Base-by-base conservation (phyloP, 352 stramenopile species). In the Globisporangium rhizosaccharum region DNA sequence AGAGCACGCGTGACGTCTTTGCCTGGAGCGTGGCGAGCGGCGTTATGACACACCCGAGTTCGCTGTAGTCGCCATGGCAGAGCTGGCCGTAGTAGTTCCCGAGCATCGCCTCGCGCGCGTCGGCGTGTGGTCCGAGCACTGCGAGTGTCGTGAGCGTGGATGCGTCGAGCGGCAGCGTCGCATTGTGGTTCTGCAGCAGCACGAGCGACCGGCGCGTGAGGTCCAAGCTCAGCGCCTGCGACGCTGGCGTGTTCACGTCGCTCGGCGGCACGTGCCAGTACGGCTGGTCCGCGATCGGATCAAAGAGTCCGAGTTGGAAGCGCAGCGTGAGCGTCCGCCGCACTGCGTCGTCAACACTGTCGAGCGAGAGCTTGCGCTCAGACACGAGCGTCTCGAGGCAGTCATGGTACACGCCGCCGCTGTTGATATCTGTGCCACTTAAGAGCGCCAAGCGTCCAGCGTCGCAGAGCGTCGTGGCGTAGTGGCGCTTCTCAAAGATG, bases 251-350 rank as follows among this genome's bases (percentile, higher is more conserved):
- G 66, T 90, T 84, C 9, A 97, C 77, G 41, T 90, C 82, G 10
- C 67, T 83, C 0, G 83, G 72, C 15, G 71, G 25, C 11, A 94
- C 77, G 42, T 92, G 66, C 69, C 79, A 85, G 61, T 92, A 97
- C 42, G 84, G 82, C 37, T 95, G 82, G 45, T 88, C 67, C 2
- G 90, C 85, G 50, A 91, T 85, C 1, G 83, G 75, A 52, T 97
- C 90, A 67, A 98, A 98, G 14, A 97, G 61, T 0, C 95, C 94
- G 9, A 98, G 68, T 37, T 94, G 65, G 55, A 99, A 96, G 30
- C 91, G 85, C 12, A 98, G 77, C 58, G 75, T 75, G 10, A 98
- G 82, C 25, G 83, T 89, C 23, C 71, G 68, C 3, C 81, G 71
- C 23, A 89, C 66, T 10, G 81, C 73, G 68, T 78, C 73, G 72